Evolutionary conservation across 805 yeast species (phyloP).

Genomic region (Wickerhamomyces alni): DNA sequence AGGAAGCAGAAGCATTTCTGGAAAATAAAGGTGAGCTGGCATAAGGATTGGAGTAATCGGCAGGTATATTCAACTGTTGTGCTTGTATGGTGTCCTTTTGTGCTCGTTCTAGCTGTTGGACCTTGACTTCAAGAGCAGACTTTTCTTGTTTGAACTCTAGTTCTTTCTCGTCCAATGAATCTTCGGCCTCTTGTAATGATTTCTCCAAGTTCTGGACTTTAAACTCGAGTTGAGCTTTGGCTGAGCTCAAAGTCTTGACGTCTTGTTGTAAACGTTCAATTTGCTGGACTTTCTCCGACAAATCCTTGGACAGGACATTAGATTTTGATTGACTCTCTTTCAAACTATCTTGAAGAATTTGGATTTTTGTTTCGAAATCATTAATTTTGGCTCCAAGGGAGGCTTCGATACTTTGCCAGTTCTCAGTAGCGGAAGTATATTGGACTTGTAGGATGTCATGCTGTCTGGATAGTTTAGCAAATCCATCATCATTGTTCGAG

Average conservation of each 20-base stretch:
- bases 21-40: constrained; percentile 3
- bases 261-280: constrained; percentile 15
- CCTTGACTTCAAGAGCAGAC: constrained; percentile 12
- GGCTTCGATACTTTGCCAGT: constrained; percentile 79
- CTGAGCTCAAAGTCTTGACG: constrained; percentile 22
- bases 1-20: constrained; percentile 11
- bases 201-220: constrained; percentile 19
- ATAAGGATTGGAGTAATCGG: constrained; percentile 3
- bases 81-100: constrained; percentile 12
- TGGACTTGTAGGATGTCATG: constrained; percentile 61
- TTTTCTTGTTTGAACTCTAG: constrained; percentile 13
- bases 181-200: constrained; percentile 22
- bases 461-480: constrained; percentile 36
- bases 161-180: constrained; percentile 15
- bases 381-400: constrained; percentile 45
- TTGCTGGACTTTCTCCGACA: constrained; percentile 18
- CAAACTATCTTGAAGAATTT: constrained; percentile 28
- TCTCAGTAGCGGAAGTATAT: constrained; percentile 68
- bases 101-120: constrained; percentile 14
- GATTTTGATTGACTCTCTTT: constrained; percentile 17
- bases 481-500: constrained; percentile 30
- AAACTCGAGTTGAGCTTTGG: constrained; percentile 14
- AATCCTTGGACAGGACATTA: constrained; percentile 26
- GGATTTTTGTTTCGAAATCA: constrained; percentile 38
- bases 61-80: constrained; percentile 10